A percentile compares a stretch with the other conserved stretches of the same genome.
These are phyloP conservation scores for Aspergillus sclerotioniger DNA, from an alignment of 495 filamentous ascomycete species.

Conservation along the genomic window DNA sequence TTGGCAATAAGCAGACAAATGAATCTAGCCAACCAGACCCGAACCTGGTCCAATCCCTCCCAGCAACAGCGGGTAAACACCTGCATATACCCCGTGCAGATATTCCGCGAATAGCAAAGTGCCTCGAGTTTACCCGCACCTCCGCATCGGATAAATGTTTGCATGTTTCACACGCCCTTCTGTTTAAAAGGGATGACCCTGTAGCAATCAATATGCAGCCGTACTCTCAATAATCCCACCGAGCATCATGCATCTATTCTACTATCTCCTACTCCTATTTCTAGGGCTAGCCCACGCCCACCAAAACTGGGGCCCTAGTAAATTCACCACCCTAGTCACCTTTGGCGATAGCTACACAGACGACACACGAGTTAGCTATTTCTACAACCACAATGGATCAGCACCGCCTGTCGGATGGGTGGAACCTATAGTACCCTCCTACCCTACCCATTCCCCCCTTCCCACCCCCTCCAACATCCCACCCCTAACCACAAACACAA, in stretches of 20 bases:
- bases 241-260: not conserved
- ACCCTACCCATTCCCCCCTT: not conserved
- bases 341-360: slow-evolving; percentile 80
- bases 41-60: too few relatives aligned
- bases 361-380: slow-evolving; percentile 62
- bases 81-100: too few relatives aligned
- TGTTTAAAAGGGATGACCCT: too few relatives aligned
- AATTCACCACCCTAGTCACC: slow-evolving; percentile 52
- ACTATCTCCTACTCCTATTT: not conserved
- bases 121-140: too few relatives aligned
- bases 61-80: too few relatives aligned
- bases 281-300: not conserved
- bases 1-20: too few relatives aligned
- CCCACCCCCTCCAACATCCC: not conserved
- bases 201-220: too few relatives aligned
- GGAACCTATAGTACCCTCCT: slow-evolving; percentile 36
- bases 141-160: too few relatives aligned
- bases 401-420: slow-evolving; percentile 60
- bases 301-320: slow-evolving; percentile 28
- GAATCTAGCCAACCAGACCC: too few relatives aligned
- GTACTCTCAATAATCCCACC: not conserved
- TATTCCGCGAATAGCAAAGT: too few relatives aligned
- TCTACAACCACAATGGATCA: slow-evolving; percentile 53
- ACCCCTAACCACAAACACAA: not conserved
- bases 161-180: too few relatives aligned